phyloP scores from a whole-genome alignment of 176 grass and related monocot genomes.

The Rhynchospora breviuscula region DNA sequence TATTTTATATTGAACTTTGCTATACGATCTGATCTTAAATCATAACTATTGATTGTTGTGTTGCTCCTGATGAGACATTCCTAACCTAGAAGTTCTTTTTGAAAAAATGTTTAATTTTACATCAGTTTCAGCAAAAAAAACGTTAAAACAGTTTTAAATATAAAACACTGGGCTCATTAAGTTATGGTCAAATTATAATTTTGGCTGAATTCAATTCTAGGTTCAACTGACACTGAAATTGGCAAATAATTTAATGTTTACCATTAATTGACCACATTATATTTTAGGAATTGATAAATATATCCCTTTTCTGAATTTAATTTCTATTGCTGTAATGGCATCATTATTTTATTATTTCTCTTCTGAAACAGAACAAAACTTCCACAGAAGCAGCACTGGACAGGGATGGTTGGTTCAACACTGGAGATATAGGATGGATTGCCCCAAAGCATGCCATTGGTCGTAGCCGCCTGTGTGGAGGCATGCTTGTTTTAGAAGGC shows the following conservation, averaged over 20 bases:
- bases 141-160: background rate
- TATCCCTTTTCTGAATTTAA: background rate
- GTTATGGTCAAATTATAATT: background rate
- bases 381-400: constrained; percentile 58
- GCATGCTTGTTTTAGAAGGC: constrained; percentile 93
- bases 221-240: background rate
- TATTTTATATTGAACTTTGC: background rate
- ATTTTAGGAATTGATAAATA: background rate
- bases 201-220: background rate
- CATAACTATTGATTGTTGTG: background rate
- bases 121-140: background rate
- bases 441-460: constrained; percentile 45
- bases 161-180: background rate
- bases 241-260: background rate
- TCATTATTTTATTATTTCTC: constrained; percentile 6
- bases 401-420: constrained; percentile 71
- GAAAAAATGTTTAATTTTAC: background rate
- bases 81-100: background rate
- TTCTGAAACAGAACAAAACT: constrained; percentile 47
- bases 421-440: constrained; percentile 97
- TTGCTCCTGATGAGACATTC: background rate
- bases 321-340: background rate
- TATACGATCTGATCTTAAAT: background rate
- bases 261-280: background rate
- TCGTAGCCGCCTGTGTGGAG: constrained; percentile 65